phyloP scores from a whole-genome alignment of 1,284 basidiomycete species.

The Afroboletus lepidellus region DNA sequence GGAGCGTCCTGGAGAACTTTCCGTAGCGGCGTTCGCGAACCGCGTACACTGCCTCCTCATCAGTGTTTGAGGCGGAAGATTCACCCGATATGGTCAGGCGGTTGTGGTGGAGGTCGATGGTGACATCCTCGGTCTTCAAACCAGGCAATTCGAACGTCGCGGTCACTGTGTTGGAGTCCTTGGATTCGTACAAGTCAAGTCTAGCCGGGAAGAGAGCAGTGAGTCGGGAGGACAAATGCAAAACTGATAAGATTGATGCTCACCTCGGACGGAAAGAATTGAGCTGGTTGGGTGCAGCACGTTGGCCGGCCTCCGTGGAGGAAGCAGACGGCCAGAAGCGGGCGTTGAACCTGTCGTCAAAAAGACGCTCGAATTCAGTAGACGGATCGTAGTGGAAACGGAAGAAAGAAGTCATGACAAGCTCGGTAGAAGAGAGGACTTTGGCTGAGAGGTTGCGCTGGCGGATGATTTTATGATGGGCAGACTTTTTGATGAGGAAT shows the following conservation, averaged over 20 bases:
- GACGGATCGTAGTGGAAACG: constrained; percentile 45
- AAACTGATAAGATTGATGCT: too few species aligned
- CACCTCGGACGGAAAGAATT: constrained; percentile 6
- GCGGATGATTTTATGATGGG: too few species aligned
- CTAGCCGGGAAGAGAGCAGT: constrained; percentile 18
- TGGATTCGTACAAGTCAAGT: constrained; percentile 44
- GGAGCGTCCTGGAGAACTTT: constrained; percentile 2
- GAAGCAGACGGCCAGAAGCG: constrained; percentile 2
- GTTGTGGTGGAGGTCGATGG: constrained; percentile 40
- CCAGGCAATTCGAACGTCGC: constrained; percentile 48
- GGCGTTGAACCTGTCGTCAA: constrained; percentile 40
- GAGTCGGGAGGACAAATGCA: background rate
- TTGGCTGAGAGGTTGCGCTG: background rate
- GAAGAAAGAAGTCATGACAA: constrained; percentile 27
- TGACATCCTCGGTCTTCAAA: constrained; percentile 38
- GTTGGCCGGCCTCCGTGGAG: background rate
- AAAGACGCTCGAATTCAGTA: constrained; percentile 45
- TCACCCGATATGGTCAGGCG: constrained; percentile 36
- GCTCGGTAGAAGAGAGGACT: background rate
- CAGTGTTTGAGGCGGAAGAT: background rate
- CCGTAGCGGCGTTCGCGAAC: constrained; percentile 6
- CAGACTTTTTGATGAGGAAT: too few species aligned
- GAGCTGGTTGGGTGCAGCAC: background rate
- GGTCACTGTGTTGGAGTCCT: constrained; percentile 32
- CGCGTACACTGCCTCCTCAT: background rate